Evolutionary conservation across 305 asterid species (phyloP), one percentile per base, ranked within the genome.

Genomic region (Fraxinus nigra): DNA sequence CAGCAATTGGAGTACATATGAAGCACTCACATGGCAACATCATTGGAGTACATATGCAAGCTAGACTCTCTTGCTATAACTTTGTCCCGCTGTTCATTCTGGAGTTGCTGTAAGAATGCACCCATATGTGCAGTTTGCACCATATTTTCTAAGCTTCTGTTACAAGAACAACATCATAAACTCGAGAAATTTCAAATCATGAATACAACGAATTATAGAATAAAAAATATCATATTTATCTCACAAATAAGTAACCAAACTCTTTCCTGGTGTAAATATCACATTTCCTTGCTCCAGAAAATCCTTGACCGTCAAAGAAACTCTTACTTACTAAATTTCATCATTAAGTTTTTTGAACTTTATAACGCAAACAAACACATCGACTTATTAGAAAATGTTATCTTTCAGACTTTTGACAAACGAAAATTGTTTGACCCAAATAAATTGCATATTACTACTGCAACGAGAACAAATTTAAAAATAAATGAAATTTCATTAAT

Each of bases 11-110:
- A 65, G 38, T 18, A 76, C 3, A 77, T 37, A 20, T 9, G 6
- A 84, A 82, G 33, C 72, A 87, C 99, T 91, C 92, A 96, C 99
- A 93, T 96, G 76, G 92, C 85, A 33, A 94, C 90, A 87, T 96
- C 99, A 84, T 86, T 92, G 78, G 97, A 94, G 89, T 96, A 94
- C 83, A 92, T 87, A 88, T 96, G 98, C 90, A 96, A 82, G 75
- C 95, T 94, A 4, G 94, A 88, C 77, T 89, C 94, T 81, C 89
- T 92, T 82, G 89, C 93, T 78, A 83, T 85, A 85, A 94, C 83
- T 82, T 89, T 90, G 85, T 87, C 88, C 87, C 78, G 85, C 81
- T 89, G 98, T 54, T 96, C 99, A 76, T 77, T 86, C 88, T 91
- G 98, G 75, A 96, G 89, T 78, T 93, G 97, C 90, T 92, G 94